These are phyloP conservation scores for Populus tomentosa DNA, from an alignment of 441 rosid genomes.

Conservation along the genomic window DNA sequence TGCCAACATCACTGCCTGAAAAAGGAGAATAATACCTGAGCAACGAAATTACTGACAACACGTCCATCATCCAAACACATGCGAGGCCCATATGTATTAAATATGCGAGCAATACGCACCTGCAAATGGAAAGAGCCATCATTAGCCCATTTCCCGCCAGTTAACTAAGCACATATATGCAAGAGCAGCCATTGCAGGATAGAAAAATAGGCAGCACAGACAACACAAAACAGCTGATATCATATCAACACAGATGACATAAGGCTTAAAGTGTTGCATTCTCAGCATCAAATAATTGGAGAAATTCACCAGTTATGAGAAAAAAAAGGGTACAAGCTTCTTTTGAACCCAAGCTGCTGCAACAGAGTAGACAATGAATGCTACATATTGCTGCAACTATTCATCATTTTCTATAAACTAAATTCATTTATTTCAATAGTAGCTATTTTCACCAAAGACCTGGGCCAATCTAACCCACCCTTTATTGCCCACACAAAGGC, in stretches of 20 bases:
- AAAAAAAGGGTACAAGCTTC: not conserved
- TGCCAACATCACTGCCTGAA: conserved; percentile 4
- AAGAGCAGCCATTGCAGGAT: not conserved
- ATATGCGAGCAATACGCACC: conserved; percentile 98
- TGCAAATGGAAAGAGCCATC: conserved; percentile 24
- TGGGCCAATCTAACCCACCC: not conserved
- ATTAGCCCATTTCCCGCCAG: not conserved
- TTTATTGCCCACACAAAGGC: not conserved
- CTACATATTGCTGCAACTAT: no score
- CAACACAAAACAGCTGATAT: not conserved
- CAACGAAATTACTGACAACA: conserved; percentile 98
- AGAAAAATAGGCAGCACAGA: not conserved
- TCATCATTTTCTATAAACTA: no score
- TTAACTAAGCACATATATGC: not conserved
- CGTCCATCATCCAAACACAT: conserved; percentile 99
- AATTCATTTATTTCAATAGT: no score
- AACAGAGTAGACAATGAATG: no score
- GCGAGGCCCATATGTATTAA: conserved; percentile 96
- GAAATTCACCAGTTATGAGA: not conserved
- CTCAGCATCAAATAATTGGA: not conserved
- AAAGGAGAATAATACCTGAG: conserved; percentile 57
- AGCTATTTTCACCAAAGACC: not conserved
- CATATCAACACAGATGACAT: not conserved
- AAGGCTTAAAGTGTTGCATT: not conserved
- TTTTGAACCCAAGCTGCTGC: not conserved